Base-by-base conservation (phyloP, 2,329 filamentous ascomycete genomes). In the Penicillium sclerotigenum region DNA sequence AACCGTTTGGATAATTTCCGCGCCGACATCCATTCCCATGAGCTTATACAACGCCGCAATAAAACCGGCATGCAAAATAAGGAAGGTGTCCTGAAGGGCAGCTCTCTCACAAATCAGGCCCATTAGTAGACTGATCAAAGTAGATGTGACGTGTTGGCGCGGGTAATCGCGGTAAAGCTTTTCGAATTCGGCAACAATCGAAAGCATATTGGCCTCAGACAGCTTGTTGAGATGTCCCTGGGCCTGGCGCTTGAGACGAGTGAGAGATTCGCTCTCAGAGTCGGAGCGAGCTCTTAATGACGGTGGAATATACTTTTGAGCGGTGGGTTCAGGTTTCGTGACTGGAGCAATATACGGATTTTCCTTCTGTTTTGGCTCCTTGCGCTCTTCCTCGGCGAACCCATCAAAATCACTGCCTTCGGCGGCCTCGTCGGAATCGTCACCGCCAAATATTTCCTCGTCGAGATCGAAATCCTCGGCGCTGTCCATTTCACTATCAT, bases 221-320 rank as follows among this genome's bases (percentile, higher is more conserved):
- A 99, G 80, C 69, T 93, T 88, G 73, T 99, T 99, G 69, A 99
- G 82, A 18, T 94, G 81, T 68, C 94, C 93, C 71, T 97, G 91
- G 0, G 90, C 81, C 68, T 95, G 90, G 59, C 90, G 85, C 56
- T 86, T 86, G 47, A 99, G 77, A 37, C 88, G 86, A 13, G 80
- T 79, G 46, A 89, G 78, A 40, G 82, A 78, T 70, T 95, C 89
- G 1, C 83, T 81, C 60, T 89, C 86, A 0, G 85, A 83, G 1
- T 82, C 80, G 3, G 83, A 75, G 33, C 81, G 77, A 63, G 82
- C 86, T 45, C 91, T 84, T 51, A 94, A 77, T 1, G 92, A 96
- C 3, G 93, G 94, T 1, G 94, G 93, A 3, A 97, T 82, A 66
- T 99, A 99, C 82, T 95, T 73, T 16, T 67, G 96, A 6, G 80